Evolutionary conservation across 768 basidiomycete genomes (phyloP), one percentile per base, ranked within the genome.

Genomic region (Podaxis carcinomalis): DNA sequence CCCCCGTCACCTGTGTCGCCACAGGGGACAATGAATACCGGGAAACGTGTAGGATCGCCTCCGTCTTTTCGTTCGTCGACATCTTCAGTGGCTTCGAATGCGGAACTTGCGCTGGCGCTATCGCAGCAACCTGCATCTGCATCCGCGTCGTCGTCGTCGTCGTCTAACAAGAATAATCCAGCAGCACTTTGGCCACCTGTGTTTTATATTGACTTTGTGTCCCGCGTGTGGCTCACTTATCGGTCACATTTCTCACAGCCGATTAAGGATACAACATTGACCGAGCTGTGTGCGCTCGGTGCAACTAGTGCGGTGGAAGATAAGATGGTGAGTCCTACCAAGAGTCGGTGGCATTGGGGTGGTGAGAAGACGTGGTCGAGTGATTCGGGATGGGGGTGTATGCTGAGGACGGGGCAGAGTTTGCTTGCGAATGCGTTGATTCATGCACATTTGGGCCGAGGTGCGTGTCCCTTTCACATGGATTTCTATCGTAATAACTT

Each of bases 221-320:
- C 92, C 0, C 80, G 90, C 5, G 79, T 97, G 54, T 97, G 93
- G 90, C 81, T 95, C 47, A 96, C 95, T 0, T 98, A 98, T 74
- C 90, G 95, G 23, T 87, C 87, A 1, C 89, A 93, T 42, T 96
- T 95, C 64, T 71, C 84, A 1, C 57, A 56, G 0, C 89, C 93
- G 2, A 95, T 98, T 66, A 79, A 86, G 46, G 88, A 93, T 70
- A 79, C 78, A 0, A 73, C 73, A 2, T 63, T 80, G 39, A 74
- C 65, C 1, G 79, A 80, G 64, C 63, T 81, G 27, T 66, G 60
- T 27, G 62, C 28, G 10, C 23, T 4, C 57, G 60, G 58, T 62
- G n/a, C 69, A 64, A 21, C 70, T 65, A 10, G 67, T 66, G 5
- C 75, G 67, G 56, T 74, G 75, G 16, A 72, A 23, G 36, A n/a